Conservation (phyloP, 2,329 filamentous ascomycete species). For the Sphaceloma murrayae region DNA sequence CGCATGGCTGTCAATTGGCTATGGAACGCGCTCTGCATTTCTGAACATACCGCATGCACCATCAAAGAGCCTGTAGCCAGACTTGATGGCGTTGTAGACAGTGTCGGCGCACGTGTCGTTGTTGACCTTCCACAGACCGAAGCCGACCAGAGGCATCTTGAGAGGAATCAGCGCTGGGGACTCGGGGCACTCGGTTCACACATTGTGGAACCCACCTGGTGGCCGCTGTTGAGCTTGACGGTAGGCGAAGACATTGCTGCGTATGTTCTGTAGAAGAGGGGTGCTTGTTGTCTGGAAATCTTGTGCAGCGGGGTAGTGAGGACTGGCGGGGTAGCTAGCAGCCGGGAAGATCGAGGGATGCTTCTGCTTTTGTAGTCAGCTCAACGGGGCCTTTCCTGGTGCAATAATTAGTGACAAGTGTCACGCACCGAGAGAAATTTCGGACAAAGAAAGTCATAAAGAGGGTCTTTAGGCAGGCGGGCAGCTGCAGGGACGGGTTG, state of each 20-base stretch:
- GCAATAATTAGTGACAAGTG: not conserved
- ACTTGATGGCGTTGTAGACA: constrained; percentile 63
- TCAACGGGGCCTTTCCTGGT: not conserved
- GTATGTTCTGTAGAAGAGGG: constrained; percentile 19
- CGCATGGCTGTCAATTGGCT: not conserved
- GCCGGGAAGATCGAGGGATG: constrained; percentile 6
- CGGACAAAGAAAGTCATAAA: constrained; percentile 16
- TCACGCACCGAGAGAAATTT: constrained; percentile 15
- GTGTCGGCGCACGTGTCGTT: constrained; percentile 62
- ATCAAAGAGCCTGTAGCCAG: constrained; percentile 52
- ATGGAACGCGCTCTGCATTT: not conserved
- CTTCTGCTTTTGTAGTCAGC: constrained; percentile 14
- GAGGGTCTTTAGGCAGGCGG: constrained; percentile 4
- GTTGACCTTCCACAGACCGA: constrained; percentile 76
- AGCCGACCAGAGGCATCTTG: constrained; percentile 67
- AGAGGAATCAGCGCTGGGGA: not conserved
- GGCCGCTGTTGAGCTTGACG: constrained; percentile 32
- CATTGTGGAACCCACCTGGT: constrained; percentile 23
- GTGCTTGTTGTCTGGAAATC: constrained; percentile 5
- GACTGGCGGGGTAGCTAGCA: constrained; percentile 10
- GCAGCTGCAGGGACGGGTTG: constrained; percentile 9
- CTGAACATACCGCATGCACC: constrained; percentile 45
- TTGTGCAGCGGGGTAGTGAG: constrained; percentile 12
- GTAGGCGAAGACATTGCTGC: constrained; percentile 26
- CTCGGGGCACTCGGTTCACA: not conserved